Base-by-base conservation (phyloP, 2,329 filamentous ascomycete genomes). In the Daldinia sp. region DNA sequence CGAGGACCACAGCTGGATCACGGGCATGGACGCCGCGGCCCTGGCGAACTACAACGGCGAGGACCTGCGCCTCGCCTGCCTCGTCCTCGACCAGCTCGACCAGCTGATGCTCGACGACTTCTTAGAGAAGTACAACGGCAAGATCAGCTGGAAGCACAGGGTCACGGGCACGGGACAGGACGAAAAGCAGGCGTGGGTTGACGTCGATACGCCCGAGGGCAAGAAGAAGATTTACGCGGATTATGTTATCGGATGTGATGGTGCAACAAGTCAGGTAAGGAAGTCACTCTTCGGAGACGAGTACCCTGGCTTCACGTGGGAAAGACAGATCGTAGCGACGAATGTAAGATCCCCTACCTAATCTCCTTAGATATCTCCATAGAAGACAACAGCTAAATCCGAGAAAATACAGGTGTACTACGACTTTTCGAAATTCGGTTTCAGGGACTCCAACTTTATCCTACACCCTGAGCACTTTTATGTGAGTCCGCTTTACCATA, bases 321-420 rank as follows among this genome's bases (percentile, higher is more conserved):
- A 88, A 60, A 81, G 82, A 65, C 87, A 89, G 74, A 88, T 90
- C 64, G 83, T 90, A 15, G 88, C 88, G 50, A 89, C 88, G 5
- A 90, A 90, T 79, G 87, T 87, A 72, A 75, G 82, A 74, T 28
- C 37, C 10, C 46, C 15, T 58, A 12, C n/a, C 69, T 72, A 26
- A 75, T 60, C 23, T 6, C n/a, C n/a, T n/a, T n/a, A n/a, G n/a
- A n/a, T n/a, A n/a, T n/a, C n/a, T n/a, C n/a, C n/a, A n/a, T n/a
- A n/a, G n/a, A n/a, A n/a, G n/a, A 23, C 20, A 2, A 23, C 20
- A 1, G 20, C 20, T 23, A 23, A 23, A 23, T 23, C 20, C 20
- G 2, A 23, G 26, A 23, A 3, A 55, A 46, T 55, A 46, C 23
- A 90, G 87, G 86, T 87, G 10, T 89, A 89, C 74, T 89, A 90